These are phyloP conservation scores for Penicillium occitanis DNA, from an alignment of 2,329 filamentous ascomycete species.

Conservation along the genomic window DNA sequence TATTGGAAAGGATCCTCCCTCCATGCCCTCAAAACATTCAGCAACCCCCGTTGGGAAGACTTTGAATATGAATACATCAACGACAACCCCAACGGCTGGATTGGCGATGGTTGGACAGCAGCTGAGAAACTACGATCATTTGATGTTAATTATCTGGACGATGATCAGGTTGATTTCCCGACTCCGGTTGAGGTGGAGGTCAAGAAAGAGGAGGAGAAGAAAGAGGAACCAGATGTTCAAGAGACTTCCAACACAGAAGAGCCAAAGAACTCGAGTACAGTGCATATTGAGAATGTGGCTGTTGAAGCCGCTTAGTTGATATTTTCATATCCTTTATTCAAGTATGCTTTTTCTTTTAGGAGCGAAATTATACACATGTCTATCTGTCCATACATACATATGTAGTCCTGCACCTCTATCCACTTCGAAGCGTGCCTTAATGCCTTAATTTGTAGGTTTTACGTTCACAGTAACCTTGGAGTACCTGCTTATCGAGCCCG, in stretches of 20 bases:
- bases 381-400: neutral
- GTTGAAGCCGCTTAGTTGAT: neutral
- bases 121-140: slow-evolving; percentile 30
- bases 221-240: neutral
- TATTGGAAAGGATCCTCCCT: slow-evolving; percentile 22
- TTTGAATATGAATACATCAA: slow-evolving; percentile 26
- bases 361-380: neutral
- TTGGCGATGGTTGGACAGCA: slow-evolving; percentile 25
- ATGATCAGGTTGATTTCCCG: slow-evolving; percentile 39
- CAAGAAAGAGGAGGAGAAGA: neutral
- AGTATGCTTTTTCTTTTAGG: neutral
- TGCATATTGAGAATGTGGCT: neutral
- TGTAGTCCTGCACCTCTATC: neutral
- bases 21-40: slow-evolving; percentile 24
- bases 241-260: neutral
- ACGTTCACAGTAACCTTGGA: neutral
- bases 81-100: slow-evolving; percentile 24
- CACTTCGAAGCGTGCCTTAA: neutral
- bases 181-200: slow-evolving; percentile 10
- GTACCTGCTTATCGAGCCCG: neutral
- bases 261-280: neutral
- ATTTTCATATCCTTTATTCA: neutral
- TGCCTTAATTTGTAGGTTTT: neutral
- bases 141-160: slow-evolving; percentile 38
- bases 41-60: slow-evolving; percentile 24